Evolutionary conservation across 805 yeast genomes (phyloP).

Genomic region (Lipomyces sp.): DNA sequence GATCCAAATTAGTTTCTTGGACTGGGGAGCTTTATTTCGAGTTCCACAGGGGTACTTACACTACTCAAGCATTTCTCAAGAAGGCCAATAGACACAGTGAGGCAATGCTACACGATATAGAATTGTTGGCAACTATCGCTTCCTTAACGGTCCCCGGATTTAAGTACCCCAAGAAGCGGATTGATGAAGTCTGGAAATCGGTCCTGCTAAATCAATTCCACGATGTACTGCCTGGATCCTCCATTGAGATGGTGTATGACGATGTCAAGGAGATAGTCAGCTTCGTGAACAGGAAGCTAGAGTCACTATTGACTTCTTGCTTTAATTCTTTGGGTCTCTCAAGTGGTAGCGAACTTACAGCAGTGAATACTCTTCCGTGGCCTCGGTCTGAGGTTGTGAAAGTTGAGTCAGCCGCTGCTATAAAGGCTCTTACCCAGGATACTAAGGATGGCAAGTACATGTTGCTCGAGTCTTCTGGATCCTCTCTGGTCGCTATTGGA

Average conservation of each 20-base stretch:
- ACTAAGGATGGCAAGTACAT: constrained; percentile 7
- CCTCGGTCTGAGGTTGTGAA: constrained; percentile 28
- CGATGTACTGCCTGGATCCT: constrained; percentile 95
- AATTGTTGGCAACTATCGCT: constrained; percentile 76
- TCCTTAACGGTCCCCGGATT: constrained; percentile 61
- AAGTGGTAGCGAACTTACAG: constrained; percentile 33
- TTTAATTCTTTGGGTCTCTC: constrained; percentile 4
- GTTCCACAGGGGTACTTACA: constrained; percentile 96
- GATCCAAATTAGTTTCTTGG: constrained; percentile 79
- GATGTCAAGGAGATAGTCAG: constrained; percentile 66
- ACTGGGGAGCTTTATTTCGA: constrained; percentile 92
- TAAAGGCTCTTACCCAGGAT: not conserved
- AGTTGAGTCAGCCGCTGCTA: not conserved
- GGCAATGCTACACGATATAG: constrained; percentile 80
- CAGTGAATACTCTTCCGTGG: constrained; percentile 40
- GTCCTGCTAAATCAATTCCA: constrained; percentile 91
- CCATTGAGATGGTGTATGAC: constrained; percentile 92
- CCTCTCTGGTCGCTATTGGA: too few relatives aligned
- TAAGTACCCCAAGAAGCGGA: constrained; percentile 70
- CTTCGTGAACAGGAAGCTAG: constrained; percentile 58
- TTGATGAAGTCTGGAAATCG: constrained; percentile 83
- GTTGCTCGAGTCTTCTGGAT: too few relatives aligned
- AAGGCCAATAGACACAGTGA: constrained; percentile 78
- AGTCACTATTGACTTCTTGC: constrained; percentile 47
- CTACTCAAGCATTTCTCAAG: constrained; percentile 88